Evolutionary conservation across 306 rosid genomes (phyloP).

Genomic region (Ziziphus jujuba): DNA sequence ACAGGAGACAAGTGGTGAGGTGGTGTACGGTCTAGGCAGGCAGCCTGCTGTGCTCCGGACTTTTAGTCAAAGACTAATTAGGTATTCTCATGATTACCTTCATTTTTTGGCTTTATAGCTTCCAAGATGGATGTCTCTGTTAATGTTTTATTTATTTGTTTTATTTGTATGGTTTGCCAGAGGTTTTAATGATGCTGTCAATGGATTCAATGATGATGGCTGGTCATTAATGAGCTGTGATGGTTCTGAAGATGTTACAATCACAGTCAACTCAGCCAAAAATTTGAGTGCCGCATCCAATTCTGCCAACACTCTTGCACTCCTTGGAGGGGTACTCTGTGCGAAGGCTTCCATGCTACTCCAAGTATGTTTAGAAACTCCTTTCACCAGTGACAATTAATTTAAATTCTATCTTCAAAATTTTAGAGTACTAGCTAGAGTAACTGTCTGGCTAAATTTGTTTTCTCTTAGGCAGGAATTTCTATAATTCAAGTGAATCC

Average conservation of each 20-base stretch:
- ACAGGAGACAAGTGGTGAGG: conserved; percentile 94
- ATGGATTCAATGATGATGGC: conserved; percentile 95
- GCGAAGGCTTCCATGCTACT: conserved; percentile 98
- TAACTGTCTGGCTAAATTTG: too few species aligned
- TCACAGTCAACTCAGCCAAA: conserved; percentile 76
- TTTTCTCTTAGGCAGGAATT: too few species aligned
- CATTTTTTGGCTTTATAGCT: not conserved
- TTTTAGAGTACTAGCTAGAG: too few species aligned
- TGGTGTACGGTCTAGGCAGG: conserved; percentile 90
- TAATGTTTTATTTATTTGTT: not conserved
- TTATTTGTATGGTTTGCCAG: conserved; percentile 39
- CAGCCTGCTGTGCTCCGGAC: conserved; percentile 96
- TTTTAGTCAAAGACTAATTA: conserved; percentile 92
- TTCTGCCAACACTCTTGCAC: conserved; percentile 68
- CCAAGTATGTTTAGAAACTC: conserved; percentile 57
- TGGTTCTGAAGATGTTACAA: conserved; percentile 85
- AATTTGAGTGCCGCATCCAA: conserved; percentile 60
- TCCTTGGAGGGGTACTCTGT: conserved; percentile 88
- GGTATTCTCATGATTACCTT: conserved; percentile 37
- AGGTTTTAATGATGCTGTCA: conserved; percentile 95
- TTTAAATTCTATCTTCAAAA: not conserved
- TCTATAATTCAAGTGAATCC: too few species aligned
- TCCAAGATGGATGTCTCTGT: not conserved
- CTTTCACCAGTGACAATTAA: not conserved
- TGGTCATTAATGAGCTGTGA: conserved; percentile 85